A percentile compares a stretch with the other conserved stretches of the same genome.
These are phyloP conservation scores for Gyromitra esculenta DNA, from an alignment of 2,329 filamentous ascomycete species.

Conservation along the genomic window DNA sequence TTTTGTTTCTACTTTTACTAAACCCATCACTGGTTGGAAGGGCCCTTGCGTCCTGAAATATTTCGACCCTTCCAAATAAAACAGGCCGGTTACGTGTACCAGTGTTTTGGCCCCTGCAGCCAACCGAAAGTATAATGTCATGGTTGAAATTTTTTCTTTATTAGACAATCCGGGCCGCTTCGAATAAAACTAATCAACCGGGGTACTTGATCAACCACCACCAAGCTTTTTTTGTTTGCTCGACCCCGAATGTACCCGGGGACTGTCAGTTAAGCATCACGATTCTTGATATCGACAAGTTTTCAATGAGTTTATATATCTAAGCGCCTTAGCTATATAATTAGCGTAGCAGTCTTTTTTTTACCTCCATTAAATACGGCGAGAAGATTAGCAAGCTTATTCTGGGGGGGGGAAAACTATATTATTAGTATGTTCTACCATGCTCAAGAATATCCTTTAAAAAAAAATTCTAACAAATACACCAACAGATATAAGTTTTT, in stretches of 20 bases:
- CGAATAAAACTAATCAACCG: neutral
- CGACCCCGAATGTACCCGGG: neutral
- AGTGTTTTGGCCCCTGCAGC: neutral
- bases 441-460: neutral
- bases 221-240: conserved; percentile 27
- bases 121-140: neutral
- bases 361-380: neutral
- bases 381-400: neutral
- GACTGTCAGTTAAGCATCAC: neutral
- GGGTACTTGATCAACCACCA: neutral
- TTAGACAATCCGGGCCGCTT: neutral
- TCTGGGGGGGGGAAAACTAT: neutral
- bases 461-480: neutral
- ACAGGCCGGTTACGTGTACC: neutral
- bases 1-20: neutral
- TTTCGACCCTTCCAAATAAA: neutral
- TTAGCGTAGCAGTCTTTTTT: neutral
- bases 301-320: conserved; percentile 2
- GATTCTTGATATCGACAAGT: neutral
- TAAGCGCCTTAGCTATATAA: conserved; percentile 4
- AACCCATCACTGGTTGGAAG: neutral
- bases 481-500: neutral
- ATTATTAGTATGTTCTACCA: neutral
- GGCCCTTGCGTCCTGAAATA: conserved; percentile 2
- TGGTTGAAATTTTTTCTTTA: neutral